These are phyloP conservation scores for Chlamydomonas eustigma DNA, from an alignment of 139 green algal genomes.

Conservation along the genomic window DNA sequence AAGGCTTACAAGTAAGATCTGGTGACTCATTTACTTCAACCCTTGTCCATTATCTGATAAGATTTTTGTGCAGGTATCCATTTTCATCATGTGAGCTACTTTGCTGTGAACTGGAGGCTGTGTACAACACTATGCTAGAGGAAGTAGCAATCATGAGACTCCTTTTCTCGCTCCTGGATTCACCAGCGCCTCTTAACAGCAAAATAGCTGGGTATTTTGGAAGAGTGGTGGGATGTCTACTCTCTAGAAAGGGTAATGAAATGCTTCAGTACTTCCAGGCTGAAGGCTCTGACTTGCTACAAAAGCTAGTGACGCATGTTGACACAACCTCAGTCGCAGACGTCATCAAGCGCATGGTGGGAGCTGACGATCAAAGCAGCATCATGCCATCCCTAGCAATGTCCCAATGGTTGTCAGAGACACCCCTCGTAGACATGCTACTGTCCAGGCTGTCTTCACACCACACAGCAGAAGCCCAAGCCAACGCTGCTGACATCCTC, in stretches of 20 bases:
- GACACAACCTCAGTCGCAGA: conserved; percentile 79
- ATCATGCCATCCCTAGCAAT: conserved; percentile 39
- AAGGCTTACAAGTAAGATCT: conserved; percentile 65
- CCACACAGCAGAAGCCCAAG: conserved; percentile 46
- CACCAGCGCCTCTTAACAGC: conserved; percentile 53
- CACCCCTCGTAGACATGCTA: conserved; percentile 66
- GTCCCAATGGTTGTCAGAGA: conserved; percentile 70
- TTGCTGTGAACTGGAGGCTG: conserved; percentile 93
- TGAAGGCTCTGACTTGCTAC: not conserved
- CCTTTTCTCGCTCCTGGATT: conserved; percentile 79
- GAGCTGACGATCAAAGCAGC: conserved; percentile 75
- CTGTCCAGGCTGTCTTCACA: conserved; percentile 49
- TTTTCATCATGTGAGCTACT: conserved; percentile 95
- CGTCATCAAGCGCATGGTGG: conserved; percentile 77
- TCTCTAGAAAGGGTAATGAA: conserved; percentile 67
- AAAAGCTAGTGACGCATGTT: conserved; percentile 49
- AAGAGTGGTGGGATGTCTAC: conserved; percentile 76
- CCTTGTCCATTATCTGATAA: not conserved
- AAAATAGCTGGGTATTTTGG: conserved; percentile 92
- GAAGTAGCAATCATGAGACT: conserved; percentile 66
- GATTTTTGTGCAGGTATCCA: conserved; percentile 65
- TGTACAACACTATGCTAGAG: conserved; percentile 86
- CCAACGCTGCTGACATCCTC: conserved; percentile 83
- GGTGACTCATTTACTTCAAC: not conserved
- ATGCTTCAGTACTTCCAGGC: conserved; percentile 67